A percentile compares a stretch with the other conserved stretches of the same genome.
These are phyloP conservation scores for Penicillium taxi DNA, from an alignment of 495 filamentous ascomycete genomes.

Conservation along the genomic window DNA sequence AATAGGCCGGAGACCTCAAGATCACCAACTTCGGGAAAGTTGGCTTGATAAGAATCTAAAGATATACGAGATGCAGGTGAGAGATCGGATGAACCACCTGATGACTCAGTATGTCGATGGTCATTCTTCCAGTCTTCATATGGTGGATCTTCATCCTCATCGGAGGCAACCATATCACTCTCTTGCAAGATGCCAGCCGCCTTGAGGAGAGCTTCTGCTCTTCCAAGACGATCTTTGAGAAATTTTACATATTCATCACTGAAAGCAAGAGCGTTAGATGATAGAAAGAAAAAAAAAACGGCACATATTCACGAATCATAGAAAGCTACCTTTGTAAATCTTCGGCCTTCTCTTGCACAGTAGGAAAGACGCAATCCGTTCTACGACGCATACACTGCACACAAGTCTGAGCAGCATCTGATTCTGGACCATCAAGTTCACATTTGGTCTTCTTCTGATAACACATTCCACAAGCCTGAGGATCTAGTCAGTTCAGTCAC, in stretches of 20 bases:
- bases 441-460: slow-evolving; percentile 97
- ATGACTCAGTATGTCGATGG: slow-evolving; percentile 2
- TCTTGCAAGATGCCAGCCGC: slow-evolving; percentile 75
- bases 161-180: slow-evolving; percentile 51
- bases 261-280: not conserved
- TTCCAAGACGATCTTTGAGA: slow-evolving; percentile 77
- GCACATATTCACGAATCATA: not conserved
- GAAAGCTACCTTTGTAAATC: slow-evolving; percentile 68
- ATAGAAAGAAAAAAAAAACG: not conserved
- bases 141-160: slow-evolving; percentile 37
- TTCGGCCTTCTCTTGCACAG: slow-evolving; percentile 78
- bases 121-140: slow-evolving; percentile 62
- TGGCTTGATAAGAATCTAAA: slow-evolving; percentile 17
- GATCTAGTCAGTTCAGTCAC: slow-evolving; percentile 11
- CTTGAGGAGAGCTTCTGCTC: slow-evolving; percentile 78
- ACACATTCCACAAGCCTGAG: slow-evolving; percentile 89
- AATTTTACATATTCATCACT: slow-evolving; percentile 90
- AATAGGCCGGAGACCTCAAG: slow-evolving; percentile 39
- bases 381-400: slow-evolving; percentile 91
- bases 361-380: slow-evolving; percentile 82
- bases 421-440: slow-evolving; percentile 82
- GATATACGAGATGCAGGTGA: slow-evolving; percentile 11
- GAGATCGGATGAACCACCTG: slow-evolving; percentile 3
- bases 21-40: slow-evolving; percentile 32
- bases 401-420: slow-evolving; percentile 51